Evolutionary conservation across 495 filamentous ascomycete species (phyloP).

Genomic region (Darksidea phi): DNA sequence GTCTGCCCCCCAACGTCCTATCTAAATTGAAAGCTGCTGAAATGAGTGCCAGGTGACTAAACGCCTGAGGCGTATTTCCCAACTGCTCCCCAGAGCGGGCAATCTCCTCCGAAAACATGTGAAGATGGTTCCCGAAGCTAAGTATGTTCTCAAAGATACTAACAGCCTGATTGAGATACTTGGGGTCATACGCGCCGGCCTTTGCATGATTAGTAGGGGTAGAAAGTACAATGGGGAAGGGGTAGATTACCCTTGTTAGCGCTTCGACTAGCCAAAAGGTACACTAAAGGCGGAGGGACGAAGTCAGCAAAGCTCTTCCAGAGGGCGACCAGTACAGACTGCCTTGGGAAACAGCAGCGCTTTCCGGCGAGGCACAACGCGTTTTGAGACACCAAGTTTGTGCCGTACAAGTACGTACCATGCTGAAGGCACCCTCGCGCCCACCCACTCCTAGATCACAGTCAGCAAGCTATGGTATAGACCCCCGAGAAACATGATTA

Average conservation of each 20-base stretch:
- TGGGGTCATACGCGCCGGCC: constrained; percentile 60
- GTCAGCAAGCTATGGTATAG: background rate
- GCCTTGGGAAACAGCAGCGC: too few species aligned
- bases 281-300: too few species aligned
- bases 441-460: constrained; percentile 62
- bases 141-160: constrained; percentile 73
- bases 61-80: constrained; percentile 73
- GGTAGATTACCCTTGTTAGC: constrained; percentile 58
- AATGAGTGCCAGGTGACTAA: constrained; percentile 69
- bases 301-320: too few species aligned
- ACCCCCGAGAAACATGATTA: background rate
- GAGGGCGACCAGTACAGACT: too few species aligned
- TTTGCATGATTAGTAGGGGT: background rate
- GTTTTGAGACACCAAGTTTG: too few species aligned
- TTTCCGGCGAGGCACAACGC: too few species aligned
- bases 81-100: constrained; percentile 67
- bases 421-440: constrained; percentile 71
- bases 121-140: constrained; percentile 67
- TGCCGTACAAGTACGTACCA: too few species aligned
- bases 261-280: constrained; percentile 77
- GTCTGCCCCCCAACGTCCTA: constrained; percentile 12
- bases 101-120: constrained; percentile 77
- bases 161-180: constrained; percentile 61
- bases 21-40: constrained; percentile 73
- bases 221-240: background rate